phyloP scores from a whole-genome alignment of 495 filamentous ascomycete genomes.

The Penicillium bovifimosum region DNA sequence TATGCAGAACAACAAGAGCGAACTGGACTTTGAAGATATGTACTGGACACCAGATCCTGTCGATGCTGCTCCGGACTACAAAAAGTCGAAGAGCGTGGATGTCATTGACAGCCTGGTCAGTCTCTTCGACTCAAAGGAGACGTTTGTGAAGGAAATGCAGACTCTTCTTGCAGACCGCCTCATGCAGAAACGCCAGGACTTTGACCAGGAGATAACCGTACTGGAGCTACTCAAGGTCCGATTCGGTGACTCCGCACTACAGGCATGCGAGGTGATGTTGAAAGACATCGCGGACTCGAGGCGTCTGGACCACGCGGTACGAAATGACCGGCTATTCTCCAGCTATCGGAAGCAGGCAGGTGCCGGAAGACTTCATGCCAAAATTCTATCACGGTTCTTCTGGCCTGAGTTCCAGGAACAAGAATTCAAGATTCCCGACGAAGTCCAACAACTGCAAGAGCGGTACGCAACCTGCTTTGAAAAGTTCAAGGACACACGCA shows the following conservation, averaged over 20 bases:
- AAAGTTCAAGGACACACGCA: slow-evolving; percentile 69
- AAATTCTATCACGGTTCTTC: slow-evolving; percentile 88
- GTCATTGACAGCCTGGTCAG: slow-evolving; percentile 88
- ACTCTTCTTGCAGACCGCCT: slow-evolving; percentile 77
- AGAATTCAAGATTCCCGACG: slow-evolving; percentile 62
- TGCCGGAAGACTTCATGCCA: slow-evolving; percentile 58
- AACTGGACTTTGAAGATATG: slow-evolving; percentile 84
- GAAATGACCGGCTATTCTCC: slow-evolving; percentile 32
- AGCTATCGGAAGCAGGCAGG: slow-evolving; percentile 20
- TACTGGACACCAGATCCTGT: slow-evolving; percentile 87
- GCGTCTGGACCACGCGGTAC: slow-evolving; percentile 60
- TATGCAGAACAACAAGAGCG: slow-evolving; percentile 51
- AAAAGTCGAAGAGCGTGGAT: slow-evolving; percentile 79
- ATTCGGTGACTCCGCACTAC: slow-evolving; percentile 78
- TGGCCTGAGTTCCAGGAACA: slow-evolving; percentile 84
- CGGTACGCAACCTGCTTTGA: slow-evolving; percentile 75
- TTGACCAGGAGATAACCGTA: slow-evolving; percentile 72
- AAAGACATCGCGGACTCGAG: slow-evolving; percentile 85
- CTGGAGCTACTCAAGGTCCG: slow-evolving; percentile 83
- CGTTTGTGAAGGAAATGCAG: slow-evolving; percentile 91
- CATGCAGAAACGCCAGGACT: slow-evolving; percentile 62
- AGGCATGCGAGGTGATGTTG: slow-evolving; percentile 95
- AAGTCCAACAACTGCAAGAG: slow-evolving; percentile 57
- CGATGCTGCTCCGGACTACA: slow-evolving; percentile 88
- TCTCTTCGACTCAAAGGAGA: slow-evolving; percentile 77